Evolutionary conservation across 371 early-diverging fungal genomes (phyloP).

Genomic region (Chytridium lagenaria): DNA sequence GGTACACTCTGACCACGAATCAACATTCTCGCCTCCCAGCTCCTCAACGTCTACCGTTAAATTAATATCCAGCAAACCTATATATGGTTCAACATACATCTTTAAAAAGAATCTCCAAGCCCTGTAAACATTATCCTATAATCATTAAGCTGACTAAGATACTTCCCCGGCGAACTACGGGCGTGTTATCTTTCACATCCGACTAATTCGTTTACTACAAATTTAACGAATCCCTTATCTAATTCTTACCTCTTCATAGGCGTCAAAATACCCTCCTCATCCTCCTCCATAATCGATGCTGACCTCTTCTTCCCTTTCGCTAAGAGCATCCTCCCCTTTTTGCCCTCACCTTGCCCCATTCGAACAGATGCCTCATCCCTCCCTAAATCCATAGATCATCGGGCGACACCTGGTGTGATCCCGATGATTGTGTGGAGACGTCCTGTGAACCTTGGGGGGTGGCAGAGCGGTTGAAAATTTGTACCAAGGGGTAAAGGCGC

Average conservation of each 20-base stretch:
- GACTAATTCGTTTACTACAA: constrained; percentile 6
- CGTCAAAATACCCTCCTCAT: background rate
- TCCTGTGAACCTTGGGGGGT: too few relatives aligned
- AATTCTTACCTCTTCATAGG: constrained; percentile 14
- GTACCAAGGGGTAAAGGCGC: too few relatives aligned
- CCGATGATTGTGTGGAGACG: too few relatives aligned
- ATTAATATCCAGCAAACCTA: constrained; percentile 1
- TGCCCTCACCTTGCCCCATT: background rate
- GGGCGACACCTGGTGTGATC: background rate
- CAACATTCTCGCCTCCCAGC: constrained; percentile 43
- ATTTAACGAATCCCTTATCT: background rate
- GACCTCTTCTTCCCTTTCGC: background rate
- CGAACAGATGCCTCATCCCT: background rate
- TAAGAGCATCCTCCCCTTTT: background rate
- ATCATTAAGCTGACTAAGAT: background rate
- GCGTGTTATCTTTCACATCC: constrained; percentile 3
- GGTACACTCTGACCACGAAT: constrained; percentile 51
- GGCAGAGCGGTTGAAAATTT: too few relatives aligned
- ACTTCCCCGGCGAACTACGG: background rate
- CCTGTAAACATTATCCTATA: constrained; percentile 42
- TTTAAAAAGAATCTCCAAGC: too few relatives aligned
- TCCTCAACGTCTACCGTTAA: constrained; percentile 31
- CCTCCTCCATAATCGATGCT: background rate
- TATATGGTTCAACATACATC: too few relatives aligned
- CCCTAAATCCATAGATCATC: constrained; percentile 2